These are phyloP conservation scores for Dactylellina parvicollis DNA, from an alignment of 2,329 filamentous ascomycete genomes.

Conservation along the genomic window DNA sequence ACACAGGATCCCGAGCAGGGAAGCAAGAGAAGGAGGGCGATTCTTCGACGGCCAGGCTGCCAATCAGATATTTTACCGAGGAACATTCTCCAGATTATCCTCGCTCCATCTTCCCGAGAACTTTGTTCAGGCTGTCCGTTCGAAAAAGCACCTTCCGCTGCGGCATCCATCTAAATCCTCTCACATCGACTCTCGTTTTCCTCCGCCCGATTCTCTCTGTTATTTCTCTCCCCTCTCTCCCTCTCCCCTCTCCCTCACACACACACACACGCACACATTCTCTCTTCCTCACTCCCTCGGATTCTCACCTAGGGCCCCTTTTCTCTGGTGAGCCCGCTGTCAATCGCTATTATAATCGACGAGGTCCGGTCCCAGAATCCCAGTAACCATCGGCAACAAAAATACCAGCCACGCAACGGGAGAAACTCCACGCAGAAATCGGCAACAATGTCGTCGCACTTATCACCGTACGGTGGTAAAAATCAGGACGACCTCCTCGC, in stretches of 20 bases:
- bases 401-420: neutral
- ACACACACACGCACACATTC: neutral
- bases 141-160: conserved; percentile 40
- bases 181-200: conserved; percentile 27
- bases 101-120: conserved; percentile 42
- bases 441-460: conserved; percentile 39
- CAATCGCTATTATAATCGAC: too few species aligned
- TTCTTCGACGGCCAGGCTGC: conserved; percentile 4
- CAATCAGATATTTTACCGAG: conserved; percentile 55
- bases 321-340: too few species aligned
- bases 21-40: conserved; percentile 17
- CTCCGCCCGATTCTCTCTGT: conserved; percentile 13
- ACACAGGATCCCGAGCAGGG: neutral
- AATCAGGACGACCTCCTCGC: conserved; percentile 50
- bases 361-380: neutral
- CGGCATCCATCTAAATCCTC: conserved; percentile 44
- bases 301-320: too few species aligned
- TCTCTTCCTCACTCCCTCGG: neutral
- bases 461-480: conserved; percentile 51
- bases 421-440: neutral
- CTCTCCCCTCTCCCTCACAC: neutral
- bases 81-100: conserved; percentile 52
- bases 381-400: neutral
- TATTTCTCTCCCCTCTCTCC: neutral
- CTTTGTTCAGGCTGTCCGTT: conserved; percentile 18